Evolutionary conservation across 164 flowering plant species (phyloP), one percentile per base, ranked within the genome.

Genomic region (Vitis rupestris): DNA sequence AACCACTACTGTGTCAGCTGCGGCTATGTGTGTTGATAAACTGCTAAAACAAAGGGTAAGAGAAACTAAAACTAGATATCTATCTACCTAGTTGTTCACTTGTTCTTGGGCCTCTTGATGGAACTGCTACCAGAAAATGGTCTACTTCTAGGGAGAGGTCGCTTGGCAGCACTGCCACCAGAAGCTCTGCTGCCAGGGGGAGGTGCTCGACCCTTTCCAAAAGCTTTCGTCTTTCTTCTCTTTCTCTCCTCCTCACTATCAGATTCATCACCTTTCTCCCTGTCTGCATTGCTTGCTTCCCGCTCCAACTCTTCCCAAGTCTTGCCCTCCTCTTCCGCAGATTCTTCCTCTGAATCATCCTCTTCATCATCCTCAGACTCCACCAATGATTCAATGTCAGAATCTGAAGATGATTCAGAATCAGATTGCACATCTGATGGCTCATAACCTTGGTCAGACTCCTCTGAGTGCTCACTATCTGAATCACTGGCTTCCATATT

Each of bases 251-350:
- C 90, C 71, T 90, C 96, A 63, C 97, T 90, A 71, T 92, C 97
- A 0, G 92, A 89, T 17, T 89, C 94, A 75, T 64, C 80, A 9
- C 90, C 93, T 17, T 86, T 83, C 82, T 89, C 91, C 61, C 85
- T 77, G 59, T 92, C 96, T 47, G 94, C 96, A 80, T 90, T 80
- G 77, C 88, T 89, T 44, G 96, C 98, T 79, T 92, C 98, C 75
- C 93, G 86, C 68, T 92, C 96, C 75, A 92, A 77, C 86, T 92
- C 98, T 64, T 92, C 94, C 98, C 98, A 90, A 8, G 94, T 88
- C 76, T 89, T 89, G 7, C 94, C 98, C 63, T 92, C 69, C 31
- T 90, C 93, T 65, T 92, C 98, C 72, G 87, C 96, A 0, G 83
- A 84, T 4, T 73, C 91, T 61, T 85, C 94, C 47, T 86, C 97